Percentiles rank a stretch among this genome's conserved stretches.
Evolutionary conservation across 2,329 filamentous ascomycete genomes (phyloP).

Genomic region (Zasmidium cellare): DNA sequence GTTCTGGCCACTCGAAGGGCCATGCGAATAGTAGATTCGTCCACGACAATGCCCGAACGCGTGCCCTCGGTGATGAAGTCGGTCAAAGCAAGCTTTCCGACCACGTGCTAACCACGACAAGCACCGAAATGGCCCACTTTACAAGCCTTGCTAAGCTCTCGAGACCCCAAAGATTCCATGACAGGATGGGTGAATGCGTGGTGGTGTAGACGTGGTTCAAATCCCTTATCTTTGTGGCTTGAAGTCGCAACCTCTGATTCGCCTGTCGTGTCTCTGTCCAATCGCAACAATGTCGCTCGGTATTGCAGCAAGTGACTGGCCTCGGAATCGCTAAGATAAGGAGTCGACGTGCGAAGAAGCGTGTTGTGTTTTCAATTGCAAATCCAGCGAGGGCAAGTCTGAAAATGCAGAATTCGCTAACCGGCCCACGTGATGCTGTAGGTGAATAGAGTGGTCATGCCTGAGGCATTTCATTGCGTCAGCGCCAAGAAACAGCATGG

Average conservation of each 20-base stretch:
- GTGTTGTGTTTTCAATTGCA: too few relatives aligned
- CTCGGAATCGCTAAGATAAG: neutral
- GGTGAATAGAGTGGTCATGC: too few relatives aligned
- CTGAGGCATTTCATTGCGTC: too few relatives aligned
- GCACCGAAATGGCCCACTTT: neutral
- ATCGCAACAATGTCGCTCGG: neutral
- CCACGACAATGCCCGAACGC: too few relatives aligned
- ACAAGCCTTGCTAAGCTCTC: neutral
- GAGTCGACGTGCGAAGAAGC: neutral
- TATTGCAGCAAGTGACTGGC: neutral
- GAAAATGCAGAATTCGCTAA: too few relatives aligned
- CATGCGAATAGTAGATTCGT: too few relatives aligned
- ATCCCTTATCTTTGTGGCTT: neutral
- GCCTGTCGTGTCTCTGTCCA: neutral
- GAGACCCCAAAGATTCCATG: neutral
- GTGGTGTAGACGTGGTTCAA: neutral
- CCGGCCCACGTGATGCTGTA: too few relatives aligned
- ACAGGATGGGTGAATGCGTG: neutral
- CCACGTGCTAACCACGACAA: neutral
- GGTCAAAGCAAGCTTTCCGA: neutral
- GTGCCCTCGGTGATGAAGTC: neutral
- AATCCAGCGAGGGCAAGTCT: too few relatives aligned
- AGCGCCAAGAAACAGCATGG: too few relatives aligned
- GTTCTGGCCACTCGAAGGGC: too few relatives aligned
- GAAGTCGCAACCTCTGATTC: neutral